Evolutionary conservation across 1,284 basidiomycete genomes (phyloP).

Genomic region (Rhodotorula sp.): DNA sequence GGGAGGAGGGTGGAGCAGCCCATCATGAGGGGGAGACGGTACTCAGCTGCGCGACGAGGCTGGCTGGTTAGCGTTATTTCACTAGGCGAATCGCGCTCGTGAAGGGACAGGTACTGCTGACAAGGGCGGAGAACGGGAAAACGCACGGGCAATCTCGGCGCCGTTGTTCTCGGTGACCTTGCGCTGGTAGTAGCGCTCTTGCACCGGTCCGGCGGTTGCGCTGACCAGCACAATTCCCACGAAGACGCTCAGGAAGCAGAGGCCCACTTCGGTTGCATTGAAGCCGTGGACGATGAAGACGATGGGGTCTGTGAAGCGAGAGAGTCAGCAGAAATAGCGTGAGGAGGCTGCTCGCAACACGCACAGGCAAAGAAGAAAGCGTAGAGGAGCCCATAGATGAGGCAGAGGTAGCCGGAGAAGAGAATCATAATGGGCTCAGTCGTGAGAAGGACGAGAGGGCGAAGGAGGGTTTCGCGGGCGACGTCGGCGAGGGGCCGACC

Average conservation of each 20-base stretch:
- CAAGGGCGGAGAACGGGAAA: not conserved
- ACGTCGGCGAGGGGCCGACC: constrained; percentile 36
- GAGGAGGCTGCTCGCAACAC: not conserved
- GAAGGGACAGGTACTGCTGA: not conserved
- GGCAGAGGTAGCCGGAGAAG: constrained; percentile 64
- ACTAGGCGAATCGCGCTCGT: too few relatives aligned
- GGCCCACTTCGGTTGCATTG: constrained; percentile 12
- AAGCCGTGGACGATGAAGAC: constrained; percentile 16
- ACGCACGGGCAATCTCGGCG: too few relatives aligned
- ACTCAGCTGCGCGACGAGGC: constrained; percentile 41
- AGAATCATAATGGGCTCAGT: constrained; percentile 68
- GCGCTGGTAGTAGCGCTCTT: constrained; percentile 28
- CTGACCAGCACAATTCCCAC: constrained; percentile 47
- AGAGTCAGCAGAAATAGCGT: not conserved
- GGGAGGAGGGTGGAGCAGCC: constrained; percentile 48
- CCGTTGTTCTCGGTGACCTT: constrained; percentile 13
- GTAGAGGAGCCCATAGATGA: constrained; percentile 56
- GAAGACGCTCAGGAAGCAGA: constrained; percentile 14
- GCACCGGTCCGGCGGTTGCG: constrained; percentile 38
- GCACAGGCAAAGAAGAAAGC: constrained; percentile 24
- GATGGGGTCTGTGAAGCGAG: not conserved
- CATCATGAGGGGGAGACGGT: constrained; percentile 46
- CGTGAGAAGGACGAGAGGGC: constrained; percentile 57
- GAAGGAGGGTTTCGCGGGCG: constrained; percentile 49
- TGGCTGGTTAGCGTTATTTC: too few relatives aligned